phyloP scores from a whole-genome alignment of 352 stramenopile species.

The Globisporangium takayamanum region DNA sequence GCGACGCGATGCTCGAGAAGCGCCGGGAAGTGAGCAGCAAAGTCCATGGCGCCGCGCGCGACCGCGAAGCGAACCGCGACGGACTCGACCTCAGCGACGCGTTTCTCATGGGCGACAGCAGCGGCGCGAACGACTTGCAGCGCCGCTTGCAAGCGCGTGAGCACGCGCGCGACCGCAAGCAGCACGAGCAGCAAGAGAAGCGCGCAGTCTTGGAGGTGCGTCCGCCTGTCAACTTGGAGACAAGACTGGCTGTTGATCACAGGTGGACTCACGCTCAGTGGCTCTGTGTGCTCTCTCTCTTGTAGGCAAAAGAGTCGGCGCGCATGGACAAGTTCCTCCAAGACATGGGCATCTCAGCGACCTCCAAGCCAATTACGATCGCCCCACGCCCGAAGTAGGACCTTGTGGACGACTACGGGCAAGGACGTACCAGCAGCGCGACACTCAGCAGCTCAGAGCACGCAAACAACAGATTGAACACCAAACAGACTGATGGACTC shows the following conservation, averaged over 20 bases:
- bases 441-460: background rate
- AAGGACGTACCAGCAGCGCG: background rate
- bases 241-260: background rate
- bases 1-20: slow-evolving; percentile 60
- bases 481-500: no score
- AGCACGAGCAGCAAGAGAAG: slow-evolving; percentile 35
- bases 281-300: background rate
- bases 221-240: background rate
- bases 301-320: slow-evolving; percentile 54
- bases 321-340: slow-evolving; percentile 75
- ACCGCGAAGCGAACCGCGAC: slow-evolving; percentile 53
- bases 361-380: slow-evolving; percentile 47
- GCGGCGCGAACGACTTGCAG: slow-evolving; percentile 23
- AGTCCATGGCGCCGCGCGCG: slow-evolving; percentile 53
- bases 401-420: background rate
- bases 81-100: slow-evolving; percentile 60
- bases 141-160: slow-evolving; percentile 32
- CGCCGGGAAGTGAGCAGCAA: slow-evolving; percentile 32
- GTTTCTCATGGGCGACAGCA: slow-evolving; percentile 52
- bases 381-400: slow-evolving; percentile 22
- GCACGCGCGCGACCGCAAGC: slow-evolving; percentile 26
- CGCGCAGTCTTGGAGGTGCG: slow-evolving; percentile 31
- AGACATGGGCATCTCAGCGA: slow-evolving; percentile 51
- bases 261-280: background rate
- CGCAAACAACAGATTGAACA: no score